Evolutionary conservation across 2,329 filamentous ascomycete genomes (phyloP), one percentile per base, ranked within the genome.

Genomic region (Raffaelea albimanens): DNA sequence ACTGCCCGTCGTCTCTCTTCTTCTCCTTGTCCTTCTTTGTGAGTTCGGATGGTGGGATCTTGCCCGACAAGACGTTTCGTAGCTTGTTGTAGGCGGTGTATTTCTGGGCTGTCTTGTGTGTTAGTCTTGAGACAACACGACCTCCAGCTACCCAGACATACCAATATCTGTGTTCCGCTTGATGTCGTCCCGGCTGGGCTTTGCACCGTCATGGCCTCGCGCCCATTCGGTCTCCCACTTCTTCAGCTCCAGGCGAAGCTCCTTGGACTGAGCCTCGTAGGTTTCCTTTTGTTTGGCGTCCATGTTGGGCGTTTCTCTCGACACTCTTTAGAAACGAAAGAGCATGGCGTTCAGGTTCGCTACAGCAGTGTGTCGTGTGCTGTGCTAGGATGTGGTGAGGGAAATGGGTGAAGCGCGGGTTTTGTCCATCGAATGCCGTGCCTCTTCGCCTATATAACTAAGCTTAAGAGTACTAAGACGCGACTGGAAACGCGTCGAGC

Each of bases 11-110:
- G n/a, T n/a, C n/a, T n/a, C n/a, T n/a, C n/a, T n/a, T n/a, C n/a
- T n/a, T n/a, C n/a, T n/a, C n/a, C n/a, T n/a, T n/a, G n/a, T 29
- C 25, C 25, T 29, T 29, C 25, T 44, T 34, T 20, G 22, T 43
- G n/a, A 44, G 42, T 23, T 43, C 29, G 21, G 68, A 62, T 2
- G 65, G 64, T 9, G 63, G 61, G 44, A 68, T 53, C 58, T 79
- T 82, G 49, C 78, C 76, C 1, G 72, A 62, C 50, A 81, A 65
- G 41, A 78, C 70, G 56, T 80, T 73, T 53, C 82, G 75, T 45
- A 83, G 61, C 54, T 74, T 80, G 61, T 82, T 81, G 64, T 89
- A 90, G 52, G 85, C 75, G 60, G 85, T 87, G 64, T 91, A 91
- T 59, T 88, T 89, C 42, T 70, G 71, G 34, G 81, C 83, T 85